Evolutionary conservation across 2,329 filamentous ascomycete species (phyloP), one percentile per base, ranked within the genome.

Genomic region (Dryadomyces quercus-mongolicae): DNA sequence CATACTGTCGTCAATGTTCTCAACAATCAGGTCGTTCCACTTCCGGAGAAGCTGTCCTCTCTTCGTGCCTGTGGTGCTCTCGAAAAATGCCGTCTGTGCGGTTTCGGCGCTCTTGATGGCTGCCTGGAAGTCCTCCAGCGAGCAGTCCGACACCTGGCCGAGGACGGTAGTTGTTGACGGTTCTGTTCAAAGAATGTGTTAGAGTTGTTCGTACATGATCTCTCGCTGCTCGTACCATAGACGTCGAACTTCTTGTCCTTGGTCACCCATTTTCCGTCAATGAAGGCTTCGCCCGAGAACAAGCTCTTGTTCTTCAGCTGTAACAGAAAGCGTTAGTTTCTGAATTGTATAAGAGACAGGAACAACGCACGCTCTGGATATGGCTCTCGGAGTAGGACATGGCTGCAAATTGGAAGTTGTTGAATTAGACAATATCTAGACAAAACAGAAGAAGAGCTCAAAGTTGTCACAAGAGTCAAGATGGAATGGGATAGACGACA

Each of bases 21-120:
- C 80, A 18, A 81, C 65, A 73, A 84, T 81, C 56, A 86, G 68
- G 59, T 85, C 74, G 65, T 82, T 82, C 83, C 83, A 86, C 66
- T 81, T 81, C 55, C 80, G 73, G 54, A 86, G 70, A 70, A 84
- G 74, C 43, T 43, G 46, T 2, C 53, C 57, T 15, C 55, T 31
- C 22, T 18, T 31, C 3, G 31, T 21, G 15, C 49, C 76, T 3
- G 81, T 78, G 12, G 75, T 78, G 66, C 51, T 59, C 13, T 76
- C 78, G 60, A 77, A 75, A 69, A 82, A 85, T 8, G 54, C 45
- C 34, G 36, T n/a, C 22, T 58, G 54, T 1, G 74, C 75, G 12
- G 66, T 69, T 5, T 69, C 68, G 18, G 75, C 75, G 12, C 74
- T 74, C 46, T 68, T 64, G 57, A 78, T 77, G 57, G 75, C 75